phyloP scores from a whole-genome alignment of 148 eudicot genomes.

The Chenopodium formosanum region DNA sequence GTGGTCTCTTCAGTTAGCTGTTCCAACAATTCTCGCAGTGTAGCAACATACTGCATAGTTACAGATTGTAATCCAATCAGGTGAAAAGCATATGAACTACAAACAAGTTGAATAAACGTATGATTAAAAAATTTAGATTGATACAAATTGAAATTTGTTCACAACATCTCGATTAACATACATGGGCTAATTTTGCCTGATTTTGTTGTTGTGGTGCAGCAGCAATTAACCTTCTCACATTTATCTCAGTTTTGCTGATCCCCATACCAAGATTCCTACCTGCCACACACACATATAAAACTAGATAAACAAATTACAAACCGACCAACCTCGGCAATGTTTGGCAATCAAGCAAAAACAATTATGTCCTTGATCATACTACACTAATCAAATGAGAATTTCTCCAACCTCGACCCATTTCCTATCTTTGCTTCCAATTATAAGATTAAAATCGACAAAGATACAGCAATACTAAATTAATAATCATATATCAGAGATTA shows the following conservation, averaged over 20 bases:
- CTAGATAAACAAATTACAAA: not conserved
- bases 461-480: too few species aligned
- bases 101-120: not conserved
- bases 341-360: too few species aligned
- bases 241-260: slow-evolving; percentile 76
- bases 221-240: slow-evolving; percentile 71
- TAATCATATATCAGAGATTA: too few species aligned
- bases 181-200: slow-evolving; percentile 77
- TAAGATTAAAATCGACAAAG: too few species aligned
- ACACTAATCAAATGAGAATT: too few species aligned
- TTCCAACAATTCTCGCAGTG: slow-evolving; percentile 64
- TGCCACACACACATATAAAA: slow-evolving; percentile 5
- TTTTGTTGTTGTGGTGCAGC: slow-evolving; percentile 77
- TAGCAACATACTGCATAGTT: slow-evolving; percentile 59
- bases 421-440: too few species aligned
- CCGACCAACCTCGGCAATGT: too few species aligned
- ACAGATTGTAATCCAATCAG: not conserved
- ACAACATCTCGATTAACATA: slow-evolving; percentile 21
- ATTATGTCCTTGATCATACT: not conserved
- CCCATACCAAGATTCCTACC: slow-evolving; percentile 39
- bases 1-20: slow-evolving; percentile 61
- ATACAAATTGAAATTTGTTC: not conserved
- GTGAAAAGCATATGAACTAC: not conserved
- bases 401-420: too few species aligned
- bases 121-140: not conserved